These are phyloP conservation scores for Fraxinus sp. DNA, from an alignment of 305 asterid species.

Conservation along the genomic window DNA sequence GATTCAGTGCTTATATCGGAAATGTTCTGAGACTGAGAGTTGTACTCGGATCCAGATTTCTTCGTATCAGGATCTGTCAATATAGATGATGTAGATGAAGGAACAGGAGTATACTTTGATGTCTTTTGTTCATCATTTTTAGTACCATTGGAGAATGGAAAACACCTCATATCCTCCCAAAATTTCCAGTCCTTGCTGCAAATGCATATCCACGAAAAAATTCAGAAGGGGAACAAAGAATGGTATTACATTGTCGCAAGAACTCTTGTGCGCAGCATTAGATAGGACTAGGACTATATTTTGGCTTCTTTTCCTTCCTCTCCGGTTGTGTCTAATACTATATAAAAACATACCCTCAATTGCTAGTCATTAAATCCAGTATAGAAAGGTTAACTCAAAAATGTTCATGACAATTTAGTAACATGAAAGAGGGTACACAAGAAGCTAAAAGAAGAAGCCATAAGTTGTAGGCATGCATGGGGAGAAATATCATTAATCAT, in stretches of 20 bases:
- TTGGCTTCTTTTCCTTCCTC: background rate
- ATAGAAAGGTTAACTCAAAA: background rate
- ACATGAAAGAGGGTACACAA: background rate
- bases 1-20: constrained; percentile 69
- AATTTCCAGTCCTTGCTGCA: background rate
- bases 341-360: background rate
- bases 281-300: background rate
- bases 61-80: constrained; percentile 52
- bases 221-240: background rate
- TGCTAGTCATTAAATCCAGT: background rate
- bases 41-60: constrained; percentile 49
- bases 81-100: constrained; percentile 45
- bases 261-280: background rate
- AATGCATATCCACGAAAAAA: background rate
- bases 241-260: background rate
- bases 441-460: background rate
- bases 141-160: constrained; percentile 40
- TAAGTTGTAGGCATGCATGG: constrained; percentile 24
- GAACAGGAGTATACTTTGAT: constrained; percentile 41
- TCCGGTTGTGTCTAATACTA: background rate
- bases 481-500: constrained; percentile 32
- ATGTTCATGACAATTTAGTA: background rate
- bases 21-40: constrained; percentile 40
- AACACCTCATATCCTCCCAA: constrained; percentile 63
- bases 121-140: constrained; percentile 45